Conservation (phyloP, 1,284 basidiomycete species). For the Phellopilus nigrolimitatus region DNA sequence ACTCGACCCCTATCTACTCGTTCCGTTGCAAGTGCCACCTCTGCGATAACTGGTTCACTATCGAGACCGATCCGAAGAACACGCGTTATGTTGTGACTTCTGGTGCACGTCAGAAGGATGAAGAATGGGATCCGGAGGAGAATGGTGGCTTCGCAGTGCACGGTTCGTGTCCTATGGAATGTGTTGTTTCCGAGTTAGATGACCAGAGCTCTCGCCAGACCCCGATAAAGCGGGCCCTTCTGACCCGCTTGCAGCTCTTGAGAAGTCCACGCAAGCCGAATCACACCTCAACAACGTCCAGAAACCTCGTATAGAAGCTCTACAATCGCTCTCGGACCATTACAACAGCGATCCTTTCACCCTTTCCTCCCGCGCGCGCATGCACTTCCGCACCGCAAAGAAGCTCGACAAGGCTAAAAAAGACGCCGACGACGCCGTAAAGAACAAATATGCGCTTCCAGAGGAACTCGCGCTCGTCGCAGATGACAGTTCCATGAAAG, state of each 20-base stretch:
- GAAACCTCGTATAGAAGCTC: slow-evolving; percentile 70
- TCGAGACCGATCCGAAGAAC: slow-evolving; percentile 97
- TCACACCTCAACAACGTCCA: slow-evolving; percentile 66
- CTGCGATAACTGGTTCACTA: slow-evolving; percentile 92
- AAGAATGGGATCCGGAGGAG: slow-evolving; percentile 95
- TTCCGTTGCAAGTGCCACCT: slow-evolving; percentile 98
- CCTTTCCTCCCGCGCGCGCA: slow-evolving; percentile 69
- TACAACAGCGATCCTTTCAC: slow-evolving; percentile 83
- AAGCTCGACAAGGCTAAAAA: slow-evolving; percentile 65
- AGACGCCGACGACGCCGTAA: slow-evolving; percentile 63
- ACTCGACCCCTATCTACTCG: slow-evolving; percentile 88
- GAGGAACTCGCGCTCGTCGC: slow-evolving; percentile 53
- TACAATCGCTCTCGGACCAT: slow-evolving; percentile 69
- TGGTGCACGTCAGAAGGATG: slow-evolving; percentile 87
- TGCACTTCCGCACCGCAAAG: slow-evolving; percentile 83
- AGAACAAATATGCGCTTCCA: slow-evolving; percentile 70
- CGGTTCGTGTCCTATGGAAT: slow-evolving; percentile 41
- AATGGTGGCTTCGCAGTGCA: slow-evolving; percentile 90
- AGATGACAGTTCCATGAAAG: slow-evolving; percentile 50
- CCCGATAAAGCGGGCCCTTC: slow-evolving; percentile 60
- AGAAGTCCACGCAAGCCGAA: slow-evolving; percentile 81
- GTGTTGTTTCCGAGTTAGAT: neutral
- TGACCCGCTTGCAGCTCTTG: slow-evolving; percentile 84
- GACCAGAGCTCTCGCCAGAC: slow-evolving; percentile 39
- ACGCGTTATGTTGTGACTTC: slow-evolving; percentile 90